Conservation (phyloP, 257 asterid species). For the Phtheirospermum japonicum region DNA sequence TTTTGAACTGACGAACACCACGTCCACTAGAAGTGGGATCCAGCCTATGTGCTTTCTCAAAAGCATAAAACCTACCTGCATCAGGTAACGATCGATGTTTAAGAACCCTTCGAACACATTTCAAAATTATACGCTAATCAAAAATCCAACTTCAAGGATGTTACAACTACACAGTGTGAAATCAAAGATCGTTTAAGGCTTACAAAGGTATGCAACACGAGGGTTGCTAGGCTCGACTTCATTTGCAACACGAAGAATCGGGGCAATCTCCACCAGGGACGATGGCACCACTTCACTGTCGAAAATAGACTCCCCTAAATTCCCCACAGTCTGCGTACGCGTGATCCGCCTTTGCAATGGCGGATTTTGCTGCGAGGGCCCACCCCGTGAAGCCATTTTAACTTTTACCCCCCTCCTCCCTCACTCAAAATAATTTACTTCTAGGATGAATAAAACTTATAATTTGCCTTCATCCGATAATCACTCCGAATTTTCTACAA, state of each 20-base stretch:
- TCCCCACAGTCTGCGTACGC: constrained; percentile 94
- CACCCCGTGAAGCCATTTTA: constrained; percentile 71
- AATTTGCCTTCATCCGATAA: constrained; percentile 3
- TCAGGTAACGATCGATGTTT: constrained; percentile 22
- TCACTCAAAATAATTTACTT: constrained; percentile 31
- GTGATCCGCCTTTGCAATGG: constrained; percentile 83
- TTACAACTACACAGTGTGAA: constrained; percentile 3
- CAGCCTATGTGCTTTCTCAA: constrained; percentile 91
- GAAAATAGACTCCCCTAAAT: constrained; percentile 79
- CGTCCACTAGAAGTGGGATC: constrained; percentile 99
- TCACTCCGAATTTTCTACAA: not conserved
- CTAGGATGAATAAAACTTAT: constrained; percentile 35
- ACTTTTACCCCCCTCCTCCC: constrained; percentile 40
- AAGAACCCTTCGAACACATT: constrained; percentile 23
- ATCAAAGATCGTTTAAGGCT: constrained; percentile 29
- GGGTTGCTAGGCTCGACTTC: constrained; percentile 98
- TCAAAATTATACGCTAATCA: not conserved
- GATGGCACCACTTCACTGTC: constrained; percentile 99
- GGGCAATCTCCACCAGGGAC: constrained; percentile 92
- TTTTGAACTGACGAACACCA: constrained; percentile 96
- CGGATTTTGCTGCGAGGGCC: constrained; percentile 58
- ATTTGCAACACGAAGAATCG: constrained; percentile 99
- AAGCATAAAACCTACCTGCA: constrained; percentile 97
- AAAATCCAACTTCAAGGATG: constrained; percentile 34
- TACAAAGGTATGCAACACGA: constrained; percentile 97